Evolutionary conservation across 2,329 filamentous ascomycete genomes (phyloP), one percentile per base, ranked within the genome.

Genomic region (Stagonosporopsis cucurbitacearum): DNA sequence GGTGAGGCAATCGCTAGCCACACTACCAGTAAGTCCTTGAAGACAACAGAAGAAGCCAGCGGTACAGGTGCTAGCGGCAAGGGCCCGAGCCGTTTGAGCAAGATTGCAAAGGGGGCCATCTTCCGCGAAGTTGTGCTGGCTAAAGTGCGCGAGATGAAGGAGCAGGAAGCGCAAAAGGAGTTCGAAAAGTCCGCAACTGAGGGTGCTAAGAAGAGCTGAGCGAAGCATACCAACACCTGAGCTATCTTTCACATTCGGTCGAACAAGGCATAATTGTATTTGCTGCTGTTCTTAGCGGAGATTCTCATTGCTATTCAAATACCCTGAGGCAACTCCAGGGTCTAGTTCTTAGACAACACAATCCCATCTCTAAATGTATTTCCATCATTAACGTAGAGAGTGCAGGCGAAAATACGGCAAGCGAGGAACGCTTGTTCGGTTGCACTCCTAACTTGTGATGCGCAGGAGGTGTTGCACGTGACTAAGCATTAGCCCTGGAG

Each of bases 121-220:
- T 97, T 98, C 86, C 86, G 91, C 67, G 94, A 97, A 76, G 91
- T 98, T 12, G 94, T 97, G 13, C 81, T 96, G 54, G 94, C 93
- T 63, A 98, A 97, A 81, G 92, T 96, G 41, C 86, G 89, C 57
- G 93, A 96, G 77, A 90, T 91, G 85, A 96, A 96, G 82, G 89
- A 92, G 65, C 85, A 93, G 68, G 89, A 96, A 72, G 88, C 93
- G 72, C 85, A 85, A 28, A 82, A 89, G 65, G 87, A 88, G 74
- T 77, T 85, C 74, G 90, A 78, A 81, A 86, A 76, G 80, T 88
- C 80, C 54, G 81, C 80, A 6, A 74, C 78, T 19, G 67, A 73
- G 51, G 54, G 61, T 25, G 56, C 61, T 32, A 70, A 68, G 60
- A 72, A 71, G 59, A 52, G 57, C 49, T 59, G 36, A 52, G 32